These are phyloP conservation scores for Teratosphaeria pseudoeucalypti DNA, from an alignment of 2,329 filamentous ascomycete genomes.

Conservation along the genomic window DNA sequence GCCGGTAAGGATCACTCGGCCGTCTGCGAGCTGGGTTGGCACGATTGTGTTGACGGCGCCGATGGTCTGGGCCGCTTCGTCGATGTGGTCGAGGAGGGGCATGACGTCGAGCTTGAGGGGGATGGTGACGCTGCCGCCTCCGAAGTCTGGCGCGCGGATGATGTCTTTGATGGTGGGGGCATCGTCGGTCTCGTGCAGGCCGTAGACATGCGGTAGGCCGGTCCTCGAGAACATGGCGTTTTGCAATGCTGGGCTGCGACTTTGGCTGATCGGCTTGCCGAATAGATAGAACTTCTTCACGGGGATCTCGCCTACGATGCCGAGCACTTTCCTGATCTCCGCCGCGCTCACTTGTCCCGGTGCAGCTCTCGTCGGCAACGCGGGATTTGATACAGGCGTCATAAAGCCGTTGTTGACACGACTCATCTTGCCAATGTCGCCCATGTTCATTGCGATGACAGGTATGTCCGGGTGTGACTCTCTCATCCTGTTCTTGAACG, in stretches of 20 bases:
- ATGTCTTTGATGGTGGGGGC: conserved; percentile 52
- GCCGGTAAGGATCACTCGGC: conserved; percentile 50
- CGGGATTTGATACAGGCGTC: conserved; percentile 85
- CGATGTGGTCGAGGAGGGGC: conserved; percentile 66
- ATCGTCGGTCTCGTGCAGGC: conserved; percentile 60
- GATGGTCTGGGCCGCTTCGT: conserved; percentile 68
- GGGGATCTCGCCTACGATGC: conserved; percentile 68
- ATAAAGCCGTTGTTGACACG: conserved; percentile 85
- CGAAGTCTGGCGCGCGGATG: conserved; percentile 65
- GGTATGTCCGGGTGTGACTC: conserved; percentile 61
- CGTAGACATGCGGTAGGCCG: conserved; percentile 80
- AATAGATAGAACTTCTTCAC: conserved; percentile 76
- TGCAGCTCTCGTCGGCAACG: conserved; percentile 83
- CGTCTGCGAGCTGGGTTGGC: conserved; percentile 34
- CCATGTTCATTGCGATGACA: conserved; percentile 95
- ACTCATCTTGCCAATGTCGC: conserved; percentile 72
- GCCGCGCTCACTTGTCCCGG: conserved; percentile 85
- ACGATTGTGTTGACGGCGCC: conserved; percentile 94
- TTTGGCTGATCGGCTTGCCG: conserved; percentile 71
- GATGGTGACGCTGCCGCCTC: conserved; percentile 90
- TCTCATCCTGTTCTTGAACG: conserved; percentile 69
- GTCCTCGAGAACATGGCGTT: conserved; percentile 68
- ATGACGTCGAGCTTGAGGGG: conserved; percentile 88
- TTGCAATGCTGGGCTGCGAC: conserved; percentile 79
- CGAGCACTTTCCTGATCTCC: conserved; percentile 72